Evolutionary conservation across 1,139 yeast species (phyloP), one percentile per base, ranked within the genome.

Genomic region (Yamadazyma sp.): DNA sequence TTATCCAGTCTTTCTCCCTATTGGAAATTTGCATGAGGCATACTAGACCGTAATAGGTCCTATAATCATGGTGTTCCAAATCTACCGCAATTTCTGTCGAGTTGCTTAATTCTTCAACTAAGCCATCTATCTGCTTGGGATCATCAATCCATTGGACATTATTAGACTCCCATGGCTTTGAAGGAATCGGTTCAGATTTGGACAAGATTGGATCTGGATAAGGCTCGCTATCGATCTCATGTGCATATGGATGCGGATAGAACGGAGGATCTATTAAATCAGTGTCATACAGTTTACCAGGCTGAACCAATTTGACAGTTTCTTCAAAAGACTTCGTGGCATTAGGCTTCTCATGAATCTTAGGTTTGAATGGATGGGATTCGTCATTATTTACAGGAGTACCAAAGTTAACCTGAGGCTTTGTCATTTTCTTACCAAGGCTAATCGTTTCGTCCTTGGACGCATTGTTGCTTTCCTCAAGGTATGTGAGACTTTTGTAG

Each of bases 21-120:
- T 84, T 82, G 38, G 95, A 85, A 14, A 94, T 82, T 62, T 94
- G 99, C 96, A 94, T 88, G 38, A 94, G 67, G 59, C 94, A 89
- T 1, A 90, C 95, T 35, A 94, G 67, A 34, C 99, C 99, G 51
- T 84, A 82, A 52, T 86, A 94, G 0, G 96, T 75, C 60, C 97
- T 73, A 57, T 78, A 86, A 54, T 90, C 97, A 56, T 94, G 98
- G 61, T 94, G 98, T 57, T 94, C 99, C 48, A 94, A 75, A 70
- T 94, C 99, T n/a, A 94, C 84, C 0, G 98, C 98, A 30, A 94
- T 77, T 45, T 80, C 96, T 1, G 69, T 61, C 44, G 73, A 72
- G 2, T 57, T 53, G 34, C 61, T 59, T 37, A 94, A 67, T 10
- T 70, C 75, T 0, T 62, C 54, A 1, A 88, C 52, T 85, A 94